These are phyloP conservation scores for Melaleuca alternifolia DNA, from an alignment of 345 rosid species.

Conservation along the genomic window DNA sequence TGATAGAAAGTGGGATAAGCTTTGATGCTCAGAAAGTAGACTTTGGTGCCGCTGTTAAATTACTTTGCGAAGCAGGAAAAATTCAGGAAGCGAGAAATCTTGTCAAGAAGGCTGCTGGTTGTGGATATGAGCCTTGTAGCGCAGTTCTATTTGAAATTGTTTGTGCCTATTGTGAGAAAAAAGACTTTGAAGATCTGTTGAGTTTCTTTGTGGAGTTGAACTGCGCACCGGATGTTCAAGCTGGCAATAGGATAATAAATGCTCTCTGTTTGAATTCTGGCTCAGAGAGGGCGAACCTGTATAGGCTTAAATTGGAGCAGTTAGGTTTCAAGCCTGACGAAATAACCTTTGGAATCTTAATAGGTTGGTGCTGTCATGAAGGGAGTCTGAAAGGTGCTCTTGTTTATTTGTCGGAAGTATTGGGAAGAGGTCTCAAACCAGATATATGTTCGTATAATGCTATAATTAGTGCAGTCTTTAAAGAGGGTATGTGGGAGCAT, in stretches of 20 bases:
- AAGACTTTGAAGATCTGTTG: slow-evolving; percentile 62
- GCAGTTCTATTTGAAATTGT: slow-evolving; percentile 35
- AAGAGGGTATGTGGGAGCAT: slow-evolving; percentile 46
- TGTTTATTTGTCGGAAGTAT: slow-evolving; percentile 37
- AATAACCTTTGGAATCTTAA: slow-evolving; percentile 56
- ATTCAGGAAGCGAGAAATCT: slow-evolving; percentile 60
- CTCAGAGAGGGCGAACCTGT: slow-evolving; percentile 38
- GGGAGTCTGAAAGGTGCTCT: slow-evolving; percentile 41
- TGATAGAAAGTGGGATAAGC: slow-evolving; percentile 22
- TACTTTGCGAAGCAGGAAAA: slow-evolving; percentile 51
- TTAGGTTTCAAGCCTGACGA: slow-evolving; percentile 51
- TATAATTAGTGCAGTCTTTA: slow-evolving; percentile 45
- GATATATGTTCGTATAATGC: slow-evolving; percentile 39
- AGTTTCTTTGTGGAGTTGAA: slow-evolving; percentile 39
- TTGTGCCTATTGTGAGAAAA: slow-evolving; percentile 53
- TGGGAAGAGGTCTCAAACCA: slow-evolving; percentile 46
- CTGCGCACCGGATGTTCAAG: slow-evolving; percentile 24
- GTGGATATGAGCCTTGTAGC: slow-evolving; percentile 31
- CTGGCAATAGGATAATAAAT: slow-evolving; percentile 53
- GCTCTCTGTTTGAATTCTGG: slow-evolving; percentile 41
- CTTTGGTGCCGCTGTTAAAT: slow-evolving; percentile 31
- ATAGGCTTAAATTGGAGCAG: slow-evolving; percentile 41
- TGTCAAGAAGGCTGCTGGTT: slow-evolving; percentile 35
- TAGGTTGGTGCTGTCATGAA: slow-evolving; percentile 60
- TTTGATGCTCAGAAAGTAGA: slow-evolving; percentile 13